Conservation (phyloP, 805 yeast genomes). For the Saturnispora mendoncae region DNA sequence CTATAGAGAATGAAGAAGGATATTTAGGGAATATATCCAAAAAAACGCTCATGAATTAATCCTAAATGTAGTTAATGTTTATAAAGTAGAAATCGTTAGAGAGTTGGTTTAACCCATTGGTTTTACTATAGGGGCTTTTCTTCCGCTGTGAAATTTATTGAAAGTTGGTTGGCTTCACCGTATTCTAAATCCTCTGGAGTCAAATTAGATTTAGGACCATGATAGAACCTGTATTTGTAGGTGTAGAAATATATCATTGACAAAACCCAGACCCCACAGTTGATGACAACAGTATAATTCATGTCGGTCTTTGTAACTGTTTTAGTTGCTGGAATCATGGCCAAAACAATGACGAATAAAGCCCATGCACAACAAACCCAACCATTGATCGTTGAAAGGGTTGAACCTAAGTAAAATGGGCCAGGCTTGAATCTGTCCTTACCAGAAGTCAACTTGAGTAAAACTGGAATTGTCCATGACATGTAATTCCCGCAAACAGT, state of each 20-base stretch:
- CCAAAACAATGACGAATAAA: constrained; percentile 42
- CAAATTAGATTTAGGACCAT: constrained; percentile 25
- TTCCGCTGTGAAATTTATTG: constrained; percentile 1
- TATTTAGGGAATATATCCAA: background rate
- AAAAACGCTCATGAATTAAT: constrained; percentile 1
- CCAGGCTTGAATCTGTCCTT: constrained; percentile 52
- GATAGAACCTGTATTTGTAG: constrained; percentile 21
- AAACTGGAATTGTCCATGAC: constrained; percentile 56
- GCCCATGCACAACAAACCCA: constrained; percentile 43
- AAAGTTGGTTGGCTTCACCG: constrained; percentile 13
- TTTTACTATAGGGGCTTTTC: no score
- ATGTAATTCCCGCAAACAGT: constrained; percentile 54
- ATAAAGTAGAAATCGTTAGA: background rate
- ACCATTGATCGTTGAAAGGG: constrained; percentile 36
- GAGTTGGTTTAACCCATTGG: no score
- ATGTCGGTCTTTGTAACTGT: constrained; percentile 38
- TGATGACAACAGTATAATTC: constrained; percentile 66
- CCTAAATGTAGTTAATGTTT: background rate
- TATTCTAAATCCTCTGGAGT: constrained; percentile 16
- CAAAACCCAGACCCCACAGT: constrained; percentile 35
- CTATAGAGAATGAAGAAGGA: background rate
- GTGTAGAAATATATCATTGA: constrained; percentile 18
- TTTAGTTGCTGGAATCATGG: constrained; percentile 49
- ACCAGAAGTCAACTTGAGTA: constrained; percentile 43
- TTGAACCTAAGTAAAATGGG: constrained; percentile 51